Evolutionary conservation across 1,284 basidiomycete species (phyloP), one percentile per base, ranked within the genome.

Genomic region (Naganishia albida): DNA sequence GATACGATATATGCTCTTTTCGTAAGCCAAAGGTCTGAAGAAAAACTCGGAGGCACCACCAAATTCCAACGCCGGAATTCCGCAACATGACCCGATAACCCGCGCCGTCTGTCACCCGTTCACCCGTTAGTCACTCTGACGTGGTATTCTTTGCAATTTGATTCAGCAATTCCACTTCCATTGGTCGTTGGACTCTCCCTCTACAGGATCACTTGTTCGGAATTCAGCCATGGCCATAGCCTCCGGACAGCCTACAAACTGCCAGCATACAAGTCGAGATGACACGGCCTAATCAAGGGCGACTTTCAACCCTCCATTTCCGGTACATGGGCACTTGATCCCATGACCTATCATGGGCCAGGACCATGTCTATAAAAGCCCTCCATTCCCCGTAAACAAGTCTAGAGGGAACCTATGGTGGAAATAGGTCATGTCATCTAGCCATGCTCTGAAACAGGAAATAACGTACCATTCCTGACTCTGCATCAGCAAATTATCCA

Each of bases 351-450:
- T 34, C 34, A 34, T 34, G 6, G 10, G 10, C 6, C 6, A 10
- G 10, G 34, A 34, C 6, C 34, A 34, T 2, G 25, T 40, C 34
- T 50, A 60, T 15, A 60, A 10, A 4, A 60, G 34, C 16, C 46
- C 46, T 13, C 57, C 57, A 40, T 25, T 60, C 23, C 38, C 57
- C 4, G 46, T 50, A 20, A 60, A 60, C 30, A 60, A 28, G 46
- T 60, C 57, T 7, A 60, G 57, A 16, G 57, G 57, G 46, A 60
- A 60, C 57, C 57, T 60, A 42, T 2, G 10, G 8, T n/a, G 46
- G 20, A 26, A 40, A 30, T 28, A 18, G 23, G 23, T 60, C 46
- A 50, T n/a, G n/a, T 16, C 38, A 28, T 16, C 13, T 12, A n/a
- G 23, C 38, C 26, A 20, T 16, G 23, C 30, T 20, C 34, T n/a